Percentiles rank a stretch among this genome's conserved stretches.
These are phyloP conservation scores for Verruconis gallopava DNA, from an alignment of 2,329 filamentous ascomycete species.

Conservation along the genomic window DNA sequence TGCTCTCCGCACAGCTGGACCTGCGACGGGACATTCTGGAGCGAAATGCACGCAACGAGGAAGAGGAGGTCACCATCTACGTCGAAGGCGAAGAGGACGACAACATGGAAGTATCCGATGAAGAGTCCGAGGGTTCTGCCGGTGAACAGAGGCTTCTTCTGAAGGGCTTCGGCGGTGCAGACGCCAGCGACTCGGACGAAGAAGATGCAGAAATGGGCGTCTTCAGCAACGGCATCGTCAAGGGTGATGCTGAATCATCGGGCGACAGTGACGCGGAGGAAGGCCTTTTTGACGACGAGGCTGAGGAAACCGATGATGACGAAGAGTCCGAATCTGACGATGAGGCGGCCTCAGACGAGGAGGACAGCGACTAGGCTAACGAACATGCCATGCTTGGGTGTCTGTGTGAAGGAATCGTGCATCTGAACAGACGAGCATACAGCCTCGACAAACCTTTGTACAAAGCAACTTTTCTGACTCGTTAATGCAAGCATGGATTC, in stretches of 20 bases:
- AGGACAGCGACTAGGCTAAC: conserved; percentile 3
- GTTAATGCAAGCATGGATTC: too few species aligned
- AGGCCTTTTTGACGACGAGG: conserved; percentile 30
- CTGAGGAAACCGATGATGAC: conserved; percentile 28
- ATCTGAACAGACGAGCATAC: too few species aligned
- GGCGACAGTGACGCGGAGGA: conserved; percentile 34
- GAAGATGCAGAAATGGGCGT: conserved; percentile 29
- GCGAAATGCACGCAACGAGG: conserved; percentile 21
- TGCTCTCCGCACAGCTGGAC: conserved; percentile 82
- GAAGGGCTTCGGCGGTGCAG: conserved; percentile 19
- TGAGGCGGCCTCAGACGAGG: conserved; percentile 2
- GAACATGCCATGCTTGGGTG: too few species aligned
- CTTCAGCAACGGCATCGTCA: conserved; percentile 36
- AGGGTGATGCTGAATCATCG: conserved; percentile 27
- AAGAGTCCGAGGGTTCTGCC: conserved; percentile 29
- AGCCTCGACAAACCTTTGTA: too few species aligned
- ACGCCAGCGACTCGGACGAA: conserved; percentile 44
- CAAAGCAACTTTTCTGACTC: too few species aligned
- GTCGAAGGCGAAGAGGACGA: conserved; percentile 65
- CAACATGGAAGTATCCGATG: conserved; percentile 35
- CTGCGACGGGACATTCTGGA: conserved; percentile 26
- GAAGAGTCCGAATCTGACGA: conserved; percentile 1
- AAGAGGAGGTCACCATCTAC: conserved; percentile 60
- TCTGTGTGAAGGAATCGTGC: too few species aligned
- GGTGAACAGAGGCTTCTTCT: conserved; percentile 31